Evolutionary conservation across 192 early-diverging fungal genomes (phyloP), one percentile per base, ranked within the genome.

Genomic region (Backusella circina): DNA sequence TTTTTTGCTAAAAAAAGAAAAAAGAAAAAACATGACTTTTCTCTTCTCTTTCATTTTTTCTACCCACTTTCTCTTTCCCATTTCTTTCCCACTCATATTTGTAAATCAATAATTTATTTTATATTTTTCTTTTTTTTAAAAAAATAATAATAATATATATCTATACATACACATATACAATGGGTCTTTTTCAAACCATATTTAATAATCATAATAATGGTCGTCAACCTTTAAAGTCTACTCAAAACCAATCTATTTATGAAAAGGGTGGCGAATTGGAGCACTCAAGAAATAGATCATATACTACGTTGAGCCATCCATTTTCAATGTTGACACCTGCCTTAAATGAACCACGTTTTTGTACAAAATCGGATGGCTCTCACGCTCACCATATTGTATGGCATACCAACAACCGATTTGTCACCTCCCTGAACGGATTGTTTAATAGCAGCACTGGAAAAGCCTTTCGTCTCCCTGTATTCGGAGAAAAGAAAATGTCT

Each of bases 401-500:
- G 47, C 39, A 35, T 10, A 50, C 30, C 16, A 35, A 37, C 67
- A 73, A 70, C 5, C 61, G 68, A 2, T 67, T 70, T 36, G 71
- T 64, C n/a, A 57, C 36, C 9, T 75, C 75, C 9, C 44, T 79
- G 18, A 75, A 74, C 31, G 66, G 70, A 16, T 35, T 82, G 2
- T 75, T 68, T 2, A 41, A 65, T 16, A 36, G 30, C 28, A 61
- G 9, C 7, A 65, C 30, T n/a, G 64, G 47, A 39, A 30, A 31
- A 13, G 37, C 51, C 39, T 77, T 81, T 35, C 76, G 67, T 9
- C 67, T 82, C 15, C 74, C 79, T 2, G 23, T 71, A 9, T 72
- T 77, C 57, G 77, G 73, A 33, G 77, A 78, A 0, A 78, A 82
- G 23, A 75, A 78, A 44, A 72, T 38, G 30, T 23, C 67, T 15